These are phyloP conservation scores for Suillus fuscotomentosus DNA, from an alignment of 768 basidiomycete genomes.

Conservation along the genomic window DNA sequence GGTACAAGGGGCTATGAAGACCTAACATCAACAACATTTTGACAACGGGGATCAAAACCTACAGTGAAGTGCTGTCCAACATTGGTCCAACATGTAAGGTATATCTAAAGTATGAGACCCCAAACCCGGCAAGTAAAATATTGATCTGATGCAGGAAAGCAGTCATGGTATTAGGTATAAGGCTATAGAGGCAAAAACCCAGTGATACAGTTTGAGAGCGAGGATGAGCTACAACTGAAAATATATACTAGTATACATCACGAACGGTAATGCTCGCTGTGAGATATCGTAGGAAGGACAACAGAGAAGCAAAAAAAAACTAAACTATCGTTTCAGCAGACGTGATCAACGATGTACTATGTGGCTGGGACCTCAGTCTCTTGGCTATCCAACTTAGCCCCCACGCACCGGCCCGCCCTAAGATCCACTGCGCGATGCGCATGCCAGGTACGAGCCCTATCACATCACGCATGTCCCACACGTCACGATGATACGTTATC, in stretches of 20 bases:
- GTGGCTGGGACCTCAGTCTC: not conserved
- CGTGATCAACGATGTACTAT: not conserved
- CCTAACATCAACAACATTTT: not conserved
- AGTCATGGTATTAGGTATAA: not conserved
- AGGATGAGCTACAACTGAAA: not conserved
- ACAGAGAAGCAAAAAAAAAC: not conserved
- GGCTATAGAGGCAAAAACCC: not conserved
- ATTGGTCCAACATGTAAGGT: not conserved
- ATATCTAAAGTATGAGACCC: not conserved
- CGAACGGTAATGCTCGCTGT: not conserved
- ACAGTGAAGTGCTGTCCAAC: not conserved
- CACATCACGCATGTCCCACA: slow-evolving; percentile 81
- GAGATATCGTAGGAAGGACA: not conserved
- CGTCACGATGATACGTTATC: slow-evolving; percentile 59
- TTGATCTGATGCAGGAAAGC: not conserved
- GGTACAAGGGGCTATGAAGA: not conserved
- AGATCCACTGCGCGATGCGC: slow-evolving; percentile 66
- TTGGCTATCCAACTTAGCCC: slow-evolving; percentile 43
- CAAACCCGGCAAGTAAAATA: not conserved
- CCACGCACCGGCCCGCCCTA: slow-evolving; percentile 56
- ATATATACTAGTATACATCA: not conserved
- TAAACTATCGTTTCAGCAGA: not conserved
- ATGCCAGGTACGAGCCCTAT: slow-evolving; percentile 71
- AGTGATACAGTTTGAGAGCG: not conserved
- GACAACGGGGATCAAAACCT: not conserved